Conservation (phyloP, 805 yeast genomes). For the Wickerhamiella kazuoi region DNA sequence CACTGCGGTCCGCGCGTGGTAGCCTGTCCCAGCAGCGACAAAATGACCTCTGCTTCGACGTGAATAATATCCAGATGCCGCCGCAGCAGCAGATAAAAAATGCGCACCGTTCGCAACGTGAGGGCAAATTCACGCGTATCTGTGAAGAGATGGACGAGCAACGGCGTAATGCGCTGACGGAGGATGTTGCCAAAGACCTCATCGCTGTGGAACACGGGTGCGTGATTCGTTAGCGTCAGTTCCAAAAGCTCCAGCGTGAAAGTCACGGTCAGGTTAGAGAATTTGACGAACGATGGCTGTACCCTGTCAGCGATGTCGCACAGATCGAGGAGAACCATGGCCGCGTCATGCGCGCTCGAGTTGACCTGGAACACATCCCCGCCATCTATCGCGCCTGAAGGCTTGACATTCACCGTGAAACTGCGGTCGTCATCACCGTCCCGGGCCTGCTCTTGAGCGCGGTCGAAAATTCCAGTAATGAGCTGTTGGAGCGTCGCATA, state of each 20-base stretch:
- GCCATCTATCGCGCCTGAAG: conserved; percentile 23
- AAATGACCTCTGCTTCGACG: conserved; percentile 65
- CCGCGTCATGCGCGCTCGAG: conserved; percentile 49
- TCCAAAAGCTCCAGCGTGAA: conserved; percentile 74
- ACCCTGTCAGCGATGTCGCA: conserved; percentile 48
- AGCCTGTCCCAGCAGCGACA: conserved; percentile 59
- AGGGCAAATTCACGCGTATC: conserved; percentile 44
- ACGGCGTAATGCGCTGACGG: conserved; percentile 55
- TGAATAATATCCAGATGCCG: conserved; percentile 45
- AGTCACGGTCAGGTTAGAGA: conserved; percentile 37
- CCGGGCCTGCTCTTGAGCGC: conserved; percentile 24
- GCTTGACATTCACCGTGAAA: conserved; percentile 10
- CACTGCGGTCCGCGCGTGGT: conserved; percentile 46
- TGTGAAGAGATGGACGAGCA: conserved; percentile 49
- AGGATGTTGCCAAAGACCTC: conserved; percentile 49
- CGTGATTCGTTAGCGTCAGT: conserved; percentile 51
- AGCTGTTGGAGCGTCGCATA: conserved; percentile 85
- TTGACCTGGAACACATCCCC: conserved; percentile 33
- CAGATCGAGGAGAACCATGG: conserved; percentile 50
- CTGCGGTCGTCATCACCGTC: neutral
- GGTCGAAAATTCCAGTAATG: conserved; percentile 60
- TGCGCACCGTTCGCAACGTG: conserved; percentile 57
- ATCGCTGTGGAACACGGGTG: conserved; percentile 35
- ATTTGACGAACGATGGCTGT: conserved; percentile 35
- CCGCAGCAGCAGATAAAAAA: conserved; percentile 42